Evolutionary conservation across 495 filamentous ascomycete species (phyloP).

Genomic region (Durotheca rogersii): DNA sequence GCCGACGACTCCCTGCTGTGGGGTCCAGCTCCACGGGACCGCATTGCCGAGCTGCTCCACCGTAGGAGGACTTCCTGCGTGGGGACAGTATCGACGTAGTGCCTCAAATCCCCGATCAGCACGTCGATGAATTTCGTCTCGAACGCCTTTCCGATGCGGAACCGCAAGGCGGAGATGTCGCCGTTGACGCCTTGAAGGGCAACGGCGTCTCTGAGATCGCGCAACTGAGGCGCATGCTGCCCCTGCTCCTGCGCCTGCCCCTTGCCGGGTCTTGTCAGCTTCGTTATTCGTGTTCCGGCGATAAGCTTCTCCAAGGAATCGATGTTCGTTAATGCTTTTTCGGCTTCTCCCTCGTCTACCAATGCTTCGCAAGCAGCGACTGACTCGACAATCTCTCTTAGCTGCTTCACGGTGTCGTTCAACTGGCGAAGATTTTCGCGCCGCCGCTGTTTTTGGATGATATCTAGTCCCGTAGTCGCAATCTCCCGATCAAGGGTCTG

Average conservation of each 20-base stretch:
- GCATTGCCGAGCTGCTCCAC: slow-evolving; percentile 60
- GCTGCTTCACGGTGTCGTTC: slow-evolving; percentile 77
- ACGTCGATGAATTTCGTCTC: slow-evolving; percentile 77
- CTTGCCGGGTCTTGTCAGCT: slow-evolving; percentile 38
- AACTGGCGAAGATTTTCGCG: slow-evolving; percentile 84
- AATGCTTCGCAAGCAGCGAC: slow-evolving; percentile 75
- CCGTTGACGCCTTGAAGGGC: slow-evolving; percentile 77
- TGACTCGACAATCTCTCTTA: slow-evolving; percentile 73
- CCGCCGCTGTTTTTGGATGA: slow-evolving; percentile 77
- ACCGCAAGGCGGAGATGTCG: slow-evolving; percentile 71
- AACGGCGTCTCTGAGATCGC: slow-evolving; percentile 75
- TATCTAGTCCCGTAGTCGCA: slow-evolving; percentile 80
- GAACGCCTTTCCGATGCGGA: slow-evolving; percentile 82
- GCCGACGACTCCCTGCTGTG: slow-evolving; percentile 65
- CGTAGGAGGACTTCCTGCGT: slow-evolving; percentile 71
- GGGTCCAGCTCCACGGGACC: slow-evolving; percentile 60
- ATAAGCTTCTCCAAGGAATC: slow-evolving; percentile 77
- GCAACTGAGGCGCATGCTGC: slow-evolving; percentile 37
- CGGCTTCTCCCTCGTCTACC: slow-evolving; percentile 77
- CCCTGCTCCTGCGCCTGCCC: too few species aligned
- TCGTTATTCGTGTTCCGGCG: slow-evolving; percentile 49
- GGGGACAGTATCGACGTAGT: slow-evolving; percentile 78
- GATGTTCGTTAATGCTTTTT: slow-evolving; percentile 74
- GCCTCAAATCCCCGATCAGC: slow-evolving; percentile 74
- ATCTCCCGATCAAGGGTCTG: slow-evolving; percentile 80